These are phyloP conservation scores for Raddia distichophylla DNA, from an alignment of 176 grass and related monocot species.

Conservation along the genomic window DNA sequence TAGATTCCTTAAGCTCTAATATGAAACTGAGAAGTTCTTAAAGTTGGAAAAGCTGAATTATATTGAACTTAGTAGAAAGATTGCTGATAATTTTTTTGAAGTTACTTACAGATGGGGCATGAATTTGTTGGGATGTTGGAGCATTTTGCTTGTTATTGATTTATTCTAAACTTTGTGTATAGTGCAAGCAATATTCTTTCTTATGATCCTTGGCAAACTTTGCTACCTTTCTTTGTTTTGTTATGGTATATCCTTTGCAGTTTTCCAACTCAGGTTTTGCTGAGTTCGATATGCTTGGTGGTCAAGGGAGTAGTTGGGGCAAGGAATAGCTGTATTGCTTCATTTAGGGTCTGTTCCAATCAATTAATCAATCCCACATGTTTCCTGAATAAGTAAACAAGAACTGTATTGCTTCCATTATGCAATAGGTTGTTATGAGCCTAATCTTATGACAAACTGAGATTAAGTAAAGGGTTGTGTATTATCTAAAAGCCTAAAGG, in stretches of 20 bases:
- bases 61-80: background rate
- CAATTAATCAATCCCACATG: slow-evolving; percentile 21
- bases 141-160: slow-evolving; percentile 7
- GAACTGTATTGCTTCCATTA: slow-evolving; percentile 3
- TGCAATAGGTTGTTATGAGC: slow-evolving; percentile 5
- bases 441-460: slow-evolving; percentile 26
- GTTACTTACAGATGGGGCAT: background rate
- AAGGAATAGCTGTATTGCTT: slow-evolving; percentile 39
- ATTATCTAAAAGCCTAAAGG: background rate
- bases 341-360: slow-evolving; percentile 3
- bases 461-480: slow-evolving; percentile 12
- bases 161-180: slow-evolving; percentile 36
- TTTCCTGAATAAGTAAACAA: slow-evolving; percentile 30
- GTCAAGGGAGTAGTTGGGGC: background rate
- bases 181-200: slow-evolving; percentile 38
- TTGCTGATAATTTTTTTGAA: slow-evolving; percentile 13
- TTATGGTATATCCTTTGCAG: background rate
- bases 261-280: slow-evolving; percentile 14
- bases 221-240: slow-evolving; percentile 42
- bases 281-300: slow-evolving; percentile 31
- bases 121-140: slow-evolving; percentile 22
- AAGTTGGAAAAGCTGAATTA: slow-evolving; percentile 4
- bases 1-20: slow-evolving; percentile 14
- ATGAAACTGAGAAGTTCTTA: slow-evolving; percentile 35
- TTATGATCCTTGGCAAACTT: slow-evolving; percentile 33